Conservation (phyloP, 2,329 filamentous ascomycete species). For the Endoconidiophora polonica region DNA sequence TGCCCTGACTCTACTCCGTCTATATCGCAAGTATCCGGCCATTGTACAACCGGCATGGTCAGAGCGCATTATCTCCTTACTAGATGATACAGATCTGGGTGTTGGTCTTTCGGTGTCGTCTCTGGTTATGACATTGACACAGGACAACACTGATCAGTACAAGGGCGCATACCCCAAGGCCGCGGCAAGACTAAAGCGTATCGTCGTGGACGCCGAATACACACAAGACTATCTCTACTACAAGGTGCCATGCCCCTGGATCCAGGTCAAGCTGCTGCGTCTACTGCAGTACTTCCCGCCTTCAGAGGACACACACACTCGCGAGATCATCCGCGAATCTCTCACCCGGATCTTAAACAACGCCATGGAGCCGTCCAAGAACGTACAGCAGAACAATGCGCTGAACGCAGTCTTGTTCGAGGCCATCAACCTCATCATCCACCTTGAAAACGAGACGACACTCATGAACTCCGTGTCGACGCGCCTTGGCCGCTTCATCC, state of each 20-base stretch:
- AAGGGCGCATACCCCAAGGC: constrained; percentile 90
- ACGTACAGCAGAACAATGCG: constrained; percentile 97
- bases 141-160: constrained; percentile 89
- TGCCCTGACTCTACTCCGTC: constrained; percentile 73
- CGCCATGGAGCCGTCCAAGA: constrained; percentile 88
- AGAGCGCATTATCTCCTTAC: constrained; percentile 93
- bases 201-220: constrained; percentile 81
- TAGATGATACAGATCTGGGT: constrained; percentile 91
- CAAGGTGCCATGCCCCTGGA: constrained; percentile 98
- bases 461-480: constrained; percentile 93
- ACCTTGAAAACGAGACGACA: constrained; percentile 84
- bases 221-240: constrained; percentile 92
- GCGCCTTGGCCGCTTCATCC: constrained; percentile 84
- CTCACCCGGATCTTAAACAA: constrained; percentile 80
- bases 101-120: constrained; percentile 93
- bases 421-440: constrained; percentile 95
- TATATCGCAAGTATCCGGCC: constrained; percentile 86
- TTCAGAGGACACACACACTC: constrained; percentile 88
- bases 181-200: constrained; percentile 71
- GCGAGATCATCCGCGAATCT: constrained; percentile 80
- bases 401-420: constrained; percentile 97
- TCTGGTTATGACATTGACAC: constrained; percentile 80
- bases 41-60: constrained; percentile 96
- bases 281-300: constrained; percentile 92
- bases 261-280: constrained; percentile 85